Base-by-base conservation (phyloP, 768 basidiomycete genomes). In the Naganishia vaughanmartiniae region DNA sequence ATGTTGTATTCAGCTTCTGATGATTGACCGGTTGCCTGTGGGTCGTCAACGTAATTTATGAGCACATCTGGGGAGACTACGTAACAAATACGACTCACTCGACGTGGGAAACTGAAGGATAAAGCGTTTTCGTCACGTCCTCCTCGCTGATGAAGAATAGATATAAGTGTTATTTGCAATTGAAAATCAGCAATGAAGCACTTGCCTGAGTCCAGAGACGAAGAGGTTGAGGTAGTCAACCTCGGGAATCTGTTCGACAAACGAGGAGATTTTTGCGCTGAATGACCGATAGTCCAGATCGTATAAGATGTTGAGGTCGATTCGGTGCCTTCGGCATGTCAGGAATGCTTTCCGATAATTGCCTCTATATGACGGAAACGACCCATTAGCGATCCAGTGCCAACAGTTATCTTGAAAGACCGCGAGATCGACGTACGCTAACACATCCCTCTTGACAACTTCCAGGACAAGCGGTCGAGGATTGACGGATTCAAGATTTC, bases 221-320 rank as follows among this genome's bases (percentile, higher is more conserved):
- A 99, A 93, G 56, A 99, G 83, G 80, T 96, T 96, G 72, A 99
- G 85, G 79, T 92, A 87, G 79, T 98, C 96, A 12, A 93, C 89
- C 72, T 96, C 92, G 39, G 87, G 85, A 11, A 99, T 85, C 79
- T 97, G 93, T 56, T 91, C 87, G 9, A 96, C 84, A 74, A 98
- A 93, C 5, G 82, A 81, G 0, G 86, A 72, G 0, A 97, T 83
- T 15, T 85, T 81, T 19, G 83, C 80, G 78, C 89, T 83, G 81
- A 98, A 94, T 39, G 83, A 83, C 0, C 82, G 82, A n/a, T 87
- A 85, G 70, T 91, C 84, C 73, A 93, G 88, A 69, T 95, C 90
- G 53, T 93, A 88, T n/a, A 99, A 84, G 39, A 91, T 84, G 78
- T 90, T 90, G 66, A 96, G 85, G 75, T 97, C 95, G 55, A 99